Evolutionary conservation across 176 grass and related monocot genomes (phyloP).

Genomic region (Stipa capillata): DNA sequence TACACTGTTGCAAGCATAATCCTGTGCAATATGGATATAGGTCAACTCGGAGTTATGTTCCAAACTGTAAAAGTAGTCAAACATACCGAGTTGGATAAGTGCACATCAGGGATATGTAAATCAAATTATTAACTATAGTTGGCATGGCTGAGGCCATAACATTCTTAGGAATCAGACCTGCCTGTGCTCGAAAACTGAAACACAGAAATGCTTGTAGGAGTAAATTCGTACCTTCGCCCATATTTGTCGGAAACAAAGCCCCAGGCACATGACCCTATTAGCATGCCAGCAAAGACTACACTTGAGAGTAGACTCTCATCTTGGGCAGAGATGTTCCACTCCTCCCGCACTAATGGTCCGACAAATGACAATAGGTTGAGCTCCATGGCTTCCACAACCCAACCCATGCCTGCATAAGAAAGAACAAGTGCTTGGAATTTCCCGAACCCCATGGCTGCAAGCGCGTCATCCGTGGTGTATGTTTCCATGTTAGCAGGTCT

Average conservation of each 20-base stretch:
- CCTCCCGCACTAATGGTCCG: conserved; percentile 36
- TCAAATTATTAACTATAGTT: background rate
- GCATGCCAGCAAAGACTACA: conserved; percentile 69
- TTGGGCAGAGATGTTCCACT: conserved; percentile 50
- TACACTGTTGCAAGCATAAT: background rate
- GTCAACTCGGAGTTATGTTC: background rate
- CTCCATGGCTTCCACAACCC: conserved; percentile 67
- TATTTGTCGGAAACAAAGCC: conserved; percentile 65
- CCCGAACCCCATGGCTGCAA: conserved; percentile 57
- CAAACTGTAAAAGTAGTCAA: background rate
- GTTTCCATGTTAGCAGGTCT: conserved; percentile 29
- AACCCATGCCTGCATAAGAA: conserved; percentile 58
- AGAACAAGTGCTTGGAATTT: conserved; percentile 70
- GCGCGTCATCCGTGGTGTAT: conserved; percentile 60
- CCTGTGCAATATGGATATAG: too few relatives aligned
- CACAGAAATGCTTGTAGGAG: background rate
- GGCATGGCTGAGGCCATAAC: background rate
- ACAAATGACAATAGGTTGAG: conserved; percentile 66
- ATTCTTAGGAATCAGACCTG: background rate
- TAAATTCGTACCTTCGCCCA: conserved; percentile 46
- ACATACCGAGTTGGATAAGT: too few relatives aligned
- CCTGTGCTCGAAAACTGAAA: background rate
- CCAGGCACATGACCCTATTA: conserved; percentile 33
- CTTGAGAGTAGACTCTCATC: conserved; percentile 60
- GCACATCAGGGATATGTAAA: too few relatives aligned